Conservation (phyloP, 2,329 filamentous ascomycete genomes). For the Orbilia javanica region DNA sequence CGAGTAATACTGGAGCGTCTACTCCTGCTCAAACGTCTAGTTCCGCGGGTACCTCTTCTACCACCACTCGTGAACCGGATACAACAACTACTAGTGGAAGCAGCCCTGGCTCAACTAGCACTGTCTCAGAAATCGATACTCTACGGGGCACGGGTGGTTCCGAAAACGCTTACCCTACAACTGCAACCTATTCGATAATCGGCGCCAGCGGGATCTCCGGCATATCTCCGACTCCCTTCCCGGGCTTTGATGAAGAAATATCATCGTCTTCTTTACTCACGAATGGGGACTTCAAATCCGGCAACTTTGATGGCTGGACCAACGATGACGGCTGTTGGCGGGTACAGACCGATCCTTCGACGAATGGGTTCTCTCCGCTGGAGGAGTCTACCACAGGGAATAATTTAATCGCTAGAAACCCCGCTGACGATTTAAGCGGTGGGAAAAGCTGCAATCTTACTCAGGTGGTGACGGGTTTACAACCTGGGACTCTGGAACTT, state of each 20-base stretch:
- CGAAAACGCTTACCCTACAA: slow-evolving; percentile 20
- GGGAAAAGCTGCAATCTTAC: slow-evolving; percentile 40
- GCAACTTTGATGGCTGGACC: slow-evolving; percentile 27
- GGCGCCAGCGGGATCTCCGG: slow-evolving; percentile 23
- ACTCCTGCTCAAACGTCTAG: slow-evolving; percentile 21
- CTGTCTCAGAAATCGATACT: slow-evolving; percentile 8
- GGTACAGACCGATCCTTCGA: slow-evolving; percentile 18
- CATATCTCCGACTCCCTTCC: slow-evolving; percentile 25
- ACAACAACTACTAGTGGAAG: not conserved
- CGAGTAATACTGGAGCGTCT: not conserved
- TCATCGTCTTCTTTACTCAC: slow-evolving; percentile 29
- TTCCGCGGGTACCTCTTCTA: not conserved
- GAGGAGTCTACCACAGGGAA: slow-evolving; percentile 23
- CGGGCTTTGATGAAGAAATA: slow-evolving; percentile 27
- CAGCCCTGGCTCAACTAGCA: not conserved
- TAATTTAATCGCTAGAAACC: slow-evolving; percentile 22
- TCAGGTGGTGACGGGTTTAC: slow-evolving; percentile 20
- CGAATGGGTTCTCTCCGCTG: slow-evolving; percentile 9
- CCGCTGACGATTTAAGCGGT: slow-evolving; percentile 28
- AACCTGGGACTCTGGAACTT: slow-evolving; percentile 16
- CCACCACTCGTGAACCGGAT: slow-evolving; percentile 1
- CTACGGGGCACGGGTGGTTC: not conserved
- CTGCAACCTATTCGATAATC: slow-evolving; percentile 28
- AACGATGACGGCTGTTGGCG: slow-evolving; percentile 30
- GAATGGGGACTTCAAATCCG: slow-evolving; percentile 42